Base-by-base conservation (phyloP, 805 yeast genomes). In the Monosporozyma siamensis region DNA sequence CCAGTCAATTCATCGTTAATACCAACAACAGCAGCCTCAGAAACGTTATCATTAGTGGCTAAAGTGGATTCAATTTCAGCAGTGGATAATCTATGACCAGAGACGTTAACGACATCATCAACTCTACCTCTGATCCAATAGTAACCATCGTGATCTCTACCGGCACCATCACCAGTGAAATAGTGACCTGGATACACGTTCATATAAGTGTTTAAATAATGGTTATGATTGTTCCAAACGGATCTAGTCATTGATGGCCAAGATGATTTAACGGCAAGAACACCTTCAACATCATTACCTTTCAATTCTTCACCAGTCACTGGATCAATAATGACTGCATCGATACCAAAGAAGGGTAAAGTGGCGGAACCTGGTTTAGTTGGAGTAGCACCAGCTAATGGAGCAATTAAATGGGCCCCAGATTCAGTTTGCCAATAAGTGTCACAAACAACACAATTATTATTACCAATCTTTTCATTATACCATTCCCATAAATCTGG, bases 171-270 rank as follows among this genome's bases (percentile, higher is more conserved):
- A 56, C 98, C 98, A 10, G 97, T 84, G 73, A 92, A 92, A 70
- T 88, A 92, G 68, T 75, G 78, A 45, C 95, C 94, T 46, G 90
- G 86, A 70, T 90, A 92, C 41, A 96, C 95, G 56, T 80, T 81
- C 61, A 92, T 72, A 66, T 92, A 92, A 32, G 97, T 92, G 48
- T 90, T 97, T 56, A 88, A 69, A 68, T 74, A 90, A 56, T 95
- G 80, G 48, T 69, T 68, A 64, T 90, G 94, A 64, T 89, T 87
- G 60, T 81, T 82, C 80, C 81, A 89, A 47, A 92, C 92, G 42
- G 96, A 80, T 69, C 98, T 82, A 24, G 97, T 92, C 80, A 92
- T 89, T n/a, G 97, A 88, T 44, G 98, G 98, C 98, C 98, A 92
- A 29, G 97, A 75, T 39, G 78, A 71, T 59, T 79, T 80, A 58